These are phyloP conservation scores for Globisporangium orthogonon DNA, from an alignment of 352 stramenopile genomes.

Conservation along the genomic window DNA sequence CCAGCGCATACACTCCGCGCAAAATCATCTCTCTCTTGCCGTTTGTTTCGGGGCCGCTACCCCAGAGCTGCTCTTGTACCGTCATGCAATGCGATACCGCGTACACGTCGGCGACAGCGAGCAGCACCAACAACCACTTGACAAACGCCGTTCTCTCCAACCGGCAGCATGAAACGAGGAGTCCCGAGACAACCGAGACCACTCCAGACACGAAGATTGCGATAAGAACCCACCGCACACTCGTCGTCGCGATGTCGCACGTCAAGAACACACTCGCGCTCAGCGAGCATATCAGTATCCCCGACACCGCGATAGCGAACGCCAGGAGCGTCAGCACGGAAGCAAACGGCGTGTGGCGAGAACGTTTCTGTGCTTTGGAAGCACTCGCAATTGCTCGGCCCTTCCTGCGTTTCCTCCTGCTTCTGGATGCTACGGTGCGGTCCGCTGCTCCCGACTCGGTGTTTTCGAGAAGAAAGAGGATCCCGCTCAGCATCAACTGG, in stretches of 20 bases:
- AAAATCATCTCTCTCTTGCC: slow-evolving; percentile 1
- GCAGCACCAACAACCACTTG: slow-evolving; percentile 23
- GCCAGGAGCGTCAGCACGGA: slow-evolving; percentile 3
- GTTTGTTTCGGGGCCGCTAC: neutral
- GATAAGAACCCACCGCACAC: slow-evolving; percentile 3
- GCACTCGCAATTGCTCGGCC: neutral
- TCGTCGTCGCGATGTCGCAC: slow-evolving; percentile 11
- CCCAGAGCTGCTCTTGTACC: slow-evolving; percentile 2
- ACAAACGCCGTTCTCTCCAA: slow-evolving; percentile 9
- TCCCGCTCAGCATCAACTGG: slow-evolving; percentile 5
- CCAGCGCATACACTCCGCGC: slow-evolving; percentile 11
- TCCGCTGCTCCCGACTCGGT: neutral
- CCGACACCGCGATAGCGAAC: slow-evolving; percentile 2
- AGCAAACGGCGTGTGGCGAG: neutral
- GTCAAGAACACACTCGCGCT: slow-evolving; percentile 21
- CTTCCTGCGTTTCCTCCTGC: neutral
- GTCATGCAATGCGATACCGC: slow-evolving; percentile 10
- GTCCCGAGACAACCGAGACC: neutral
- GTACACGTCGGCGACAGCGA: slow-evolving; percentile 22
- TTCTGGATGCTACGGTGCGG: neutral
- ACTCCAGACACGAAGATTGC: slow-evolving; percentile 4
- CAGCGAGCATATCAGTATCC: slow-evolving; percentile 12
- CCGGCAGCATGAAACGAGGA: slow-evolving; percentile 20
- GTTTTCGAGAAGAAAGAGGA: slow-evolving; percentile 7
- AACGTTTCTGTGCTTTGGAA: neutral